These are phyloP conservation scores for Xylaria flabelliformis DNA, from an alignment of 495 filamentous ascomycete genomes.

Conservation along the genomic window DNA sequence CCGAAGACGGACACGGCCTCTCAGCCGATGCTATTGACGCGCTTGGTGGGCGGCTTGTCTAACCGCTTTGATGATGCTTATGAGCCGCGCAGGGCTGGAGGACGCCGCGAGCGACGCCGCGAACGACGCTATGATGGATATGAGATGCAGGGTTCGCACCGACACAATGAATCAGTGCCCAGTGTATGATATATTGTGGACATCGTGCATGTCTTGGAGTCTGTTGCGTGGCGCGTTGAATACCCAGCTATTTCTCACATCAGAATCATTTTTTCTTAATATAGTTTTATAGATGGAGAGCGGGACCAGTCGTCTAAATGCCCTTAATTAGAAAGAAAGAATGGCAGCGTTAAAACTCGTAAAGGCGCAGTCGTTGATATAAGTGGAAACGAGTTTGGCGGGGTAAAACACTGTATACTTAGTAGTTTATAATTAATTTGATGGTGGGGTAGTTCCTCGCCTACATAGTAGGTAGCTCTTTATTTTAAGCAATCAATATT, in stretches of 20 bases:
- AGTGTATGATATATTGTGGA: neutral
- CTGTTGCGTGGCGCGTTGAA: neutral
- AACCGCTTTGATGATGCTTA: neutral
- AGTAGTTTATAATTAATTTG: neutral
- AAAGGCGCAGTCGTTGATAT: neutral
- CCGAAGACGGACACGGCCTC: conserved; percentile 11
- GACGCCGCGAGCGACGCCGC: neutral
- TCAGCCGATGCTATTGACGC: neutral
- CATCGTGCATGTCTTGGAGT: neutral
- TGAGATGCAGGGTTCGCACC: neutral
- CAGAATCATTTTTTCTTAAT: neutral
- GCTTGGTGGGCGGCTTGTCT: neutral
- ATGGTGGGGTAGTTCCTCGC: conserved; percentile 14
- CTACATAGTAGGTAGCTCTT: too few relatives aligned
- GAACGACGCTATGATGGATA: neutral
- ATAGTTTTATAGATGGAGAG: neutral
- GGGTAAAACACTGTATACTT: neutral
- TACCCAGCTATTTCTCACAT: neutral
- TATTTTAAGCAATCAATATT: neutral
- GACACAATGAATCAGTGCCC: too few relatives aligned
- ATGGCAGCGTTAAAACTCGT: neutral
- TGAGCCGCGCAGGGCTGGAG: conserved; percentile 3
- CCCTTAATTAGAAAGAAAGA: neutral
- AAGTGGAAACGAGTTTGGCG: conserved; percentile 11
- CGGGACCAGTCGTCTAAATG: neutral